Percentiles rank a stretch among this genome's conserved stretches.
Evolutionary conservation across 192 early-diverging fungal species (phyloP).

Genomic region (Chytriomyces hyalinus): DNA sequence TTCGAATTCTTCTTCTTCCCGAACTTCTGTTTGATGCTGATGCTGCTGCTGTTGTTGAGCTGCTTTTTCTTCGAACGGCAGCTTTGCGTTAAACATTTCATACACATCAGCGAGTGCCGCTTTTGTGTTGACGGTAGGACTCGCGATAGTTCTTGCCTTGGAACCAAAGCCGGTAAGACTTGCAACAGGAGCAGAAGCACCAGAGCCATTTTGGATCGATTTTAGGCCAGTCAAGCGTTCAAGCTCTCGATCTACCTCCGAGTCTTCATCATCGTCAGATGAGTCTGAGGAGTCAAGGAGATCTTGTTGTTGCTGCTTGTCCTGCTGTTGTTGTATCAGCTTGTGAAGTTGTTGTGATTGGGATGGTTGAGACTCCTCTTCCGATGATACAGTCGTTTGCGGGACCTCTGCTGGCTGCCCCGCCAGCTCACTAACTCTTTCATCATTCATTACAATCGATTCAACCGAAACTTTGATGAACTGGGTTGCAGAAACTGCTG

Average conservation of each 20-base stretch:
- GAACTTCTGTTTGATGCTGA: background rate
- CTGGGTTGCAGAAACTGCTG: too few relatives aligned
- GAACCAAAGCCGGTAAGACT: background rate
- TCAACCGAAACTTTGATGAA: too few relatives aligned
- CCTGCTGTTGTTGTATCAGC: background rate
- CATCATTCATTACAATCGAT: too few relatives aligned
- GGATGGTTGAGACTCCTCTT: background rate
- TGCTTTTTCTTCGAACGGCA: constrained; percentile 30
- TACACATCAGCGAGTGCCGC: constrained; percentile 55
- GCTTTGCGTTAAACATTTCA: constrained; percentile 54
- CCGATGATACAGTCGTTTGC: background rate
- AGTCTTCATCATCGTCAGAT: constrained; percentile 35
- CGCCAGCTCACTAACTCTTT: too few relatives aligned
- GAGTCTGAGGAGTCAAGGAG: background rate
- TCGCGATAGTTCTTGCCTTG: constrained; percentile 25
- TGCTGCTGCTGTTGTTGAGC: background rate
- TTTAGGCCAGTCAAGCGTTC: constrained; percentile 15
- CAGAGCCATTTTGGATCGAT: constrained; percentile 2
- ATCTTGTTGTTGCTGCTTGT: background rate
- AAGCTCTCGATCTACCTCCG: constrained; percentile 30
- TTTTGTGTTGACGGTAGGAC: constrained; percentile 64
- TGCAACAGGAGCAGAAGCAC: background rate
- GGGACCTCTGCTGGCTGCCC: too few relatives aligned
- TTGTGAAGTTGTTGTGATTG: background rate
- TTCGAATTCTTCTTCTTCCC: background rate